A percentile compares a stretch with the other conserved stretches of the same genome.
Evolutionary conservation across 495 filamentous ascomycete species (phyloP).

Genomic region (Schizothecium vesticola): DNA sequence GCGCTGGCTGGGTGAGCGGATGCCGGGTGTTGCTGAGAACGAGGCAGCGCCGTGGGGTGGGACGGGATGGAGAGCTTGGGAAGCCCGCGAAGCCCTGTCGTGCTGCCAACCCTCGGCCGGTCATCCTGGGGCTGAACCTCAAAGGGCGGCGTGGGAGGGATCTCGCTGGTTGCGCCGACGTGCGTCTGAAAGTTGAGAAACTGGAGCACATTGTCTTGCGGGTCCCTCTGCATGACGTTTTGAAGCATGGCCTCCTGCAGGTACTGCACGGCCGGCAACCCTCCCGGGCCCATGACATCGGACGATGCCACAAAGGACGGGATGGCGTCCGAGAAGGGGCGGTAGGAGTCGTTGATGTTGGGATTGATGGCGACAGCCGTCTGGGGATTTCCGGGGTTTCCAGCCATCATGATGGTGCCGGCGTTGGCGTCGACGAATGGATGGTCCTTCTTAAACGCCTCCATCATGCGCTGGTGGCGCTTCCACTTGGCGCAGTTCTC

Average conservation of each 20-base stretch:
- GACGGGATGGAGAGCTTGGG: conserved; percentile 54
- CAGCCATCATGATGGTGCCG: conserved; percentile 57
- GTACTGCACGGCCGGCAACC: conserved; percentile 53
- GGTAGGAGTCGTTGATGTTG: conserved; percentile 35
- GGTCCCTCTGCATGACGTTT: conserved; percentile 63
- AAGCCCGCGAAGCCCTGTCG: conserved; percentile 47
- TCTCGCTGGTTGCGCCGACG: conserved; percentile 45
- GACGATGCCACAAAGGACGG: conserved; percentile 88
- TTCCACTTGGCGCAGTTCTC: conserved; percentile 79
- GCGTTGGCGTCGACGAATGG: conserved; percentile 53
- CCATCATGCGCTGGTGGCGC: conserved; percentile 65
- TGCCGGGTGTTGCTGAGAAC: conserved; percentile 15
- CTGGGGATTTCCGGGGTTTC: conserved; percentile 64
- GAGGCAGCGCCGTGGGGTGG: conserved; percentile 13
- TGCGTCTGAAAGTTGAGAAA: conserved; percentile 78
- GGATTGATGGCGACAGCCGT: conserved; percentile 49
- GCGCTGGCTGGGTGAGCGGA: conserved; percentile 19
- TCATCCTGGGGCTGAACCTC: conserved; percentile 38
- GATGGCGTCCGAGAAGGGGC: conserved; percentile 56
- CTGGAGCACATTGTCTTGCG: conserved; percentile 84
- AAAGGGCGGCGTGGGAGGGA: conserved; percentile 51
- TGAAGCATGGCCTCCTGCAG: conserved; percentile 67
- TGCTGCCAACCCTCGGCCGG: conserved; percentile 5
- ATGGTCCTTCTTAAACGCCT: conserved; percentile 61
- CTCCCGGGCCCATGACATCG: conserved; percentile 70